Conservation (phyloP, 805 yeast species). For the Candida oleophila region DNA sequence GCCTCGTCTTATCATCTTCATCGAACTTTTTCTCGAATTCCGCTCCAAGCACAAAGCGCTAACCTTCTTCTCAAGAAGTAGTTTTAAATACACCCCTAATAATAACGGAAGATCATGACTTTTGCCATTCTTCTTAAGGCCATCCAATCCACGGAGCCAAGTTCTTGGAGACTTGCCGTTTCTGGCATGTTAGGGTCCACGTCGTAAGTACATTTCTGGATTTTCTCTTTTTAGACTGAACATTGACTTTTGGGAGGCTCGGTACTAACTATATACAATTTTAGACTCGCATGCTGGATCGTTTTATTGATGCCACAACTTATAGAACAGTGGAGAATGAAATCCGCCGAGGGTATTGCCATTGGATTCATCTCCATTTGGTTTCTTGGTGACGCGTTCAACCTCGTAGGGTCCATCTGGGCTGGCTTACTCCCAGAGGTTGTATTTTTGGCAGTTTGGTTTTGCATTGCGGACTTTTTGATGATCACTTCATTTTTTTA, state of each 20-base stretch:
- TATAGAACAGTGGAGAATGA: conserved; percentile 75
- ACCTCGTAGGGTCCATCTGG: conserved; percentile 67
- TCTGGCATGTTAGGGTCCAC: conserved; percentile 71
- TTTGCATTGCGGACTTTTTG: conserved; percentile 65
- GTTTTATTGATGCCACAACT: conserved; percentile 75
- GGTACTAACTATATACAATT: conserved; percentile 5
- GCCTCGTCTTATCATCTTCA: no score
- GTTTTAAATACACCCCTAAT: no score
- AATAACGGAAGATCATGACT: not conserved
- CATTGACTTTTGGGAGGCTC: not conserved
- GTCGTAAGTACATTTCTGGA: conserved; percentile 32
- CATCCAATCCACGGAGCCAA: not conserved
- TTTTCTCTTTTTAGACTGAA: not conserved
- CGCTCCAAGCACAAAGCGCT: no score
- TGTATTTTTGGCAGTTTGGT: conserved; percentile 70
- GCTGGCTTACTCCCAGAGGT: conserved; percentile 71
- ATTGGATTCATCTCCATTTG: conserved; percentile 65
- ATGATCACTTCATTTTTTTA: conserved; percentile 59
- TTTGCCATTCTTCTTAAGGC: conserved; percentile 1
- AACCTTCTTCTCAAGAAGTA: no score
- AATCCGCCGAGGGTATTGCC: conserved; percentile 76
- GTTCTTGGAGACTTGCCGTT: conserved; percentile 37
- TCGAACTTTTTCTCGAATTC: no score
- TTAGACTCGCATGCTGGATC: conserved; percentile 73
- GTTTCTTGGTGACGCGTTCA: conserved; percentile 71